Conservation (phyloP, 1,284 basidiomycete genomes). For the Trametes sp. region DNA sequence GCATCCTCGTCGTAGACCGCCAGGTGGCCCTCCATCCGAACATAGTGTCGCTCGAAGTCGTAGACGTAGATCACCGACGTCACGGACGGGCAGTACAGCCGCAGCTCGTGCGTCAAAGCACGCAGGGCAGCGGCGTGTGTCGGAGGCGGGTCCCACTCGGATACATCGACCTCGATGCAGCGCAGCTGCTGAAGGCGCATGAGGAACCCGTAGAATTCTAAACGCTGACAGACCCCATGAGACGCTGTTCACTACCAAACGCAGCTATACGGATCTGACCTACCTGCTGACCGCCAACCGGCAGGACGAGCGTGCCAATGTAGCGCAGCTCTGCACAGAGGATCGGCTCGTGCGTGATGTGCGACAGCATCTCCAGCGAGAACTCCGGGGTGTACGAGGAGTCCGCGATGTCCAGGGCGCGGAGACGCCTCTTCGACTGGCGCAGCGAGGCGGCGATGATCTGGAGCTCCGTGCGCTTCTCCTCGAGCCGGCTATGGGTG, state of each 20-base stretch:
- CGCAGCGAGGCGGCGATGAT: slow-evolving; percentile 54
- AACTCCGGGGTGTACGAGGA: slow-evolving; percentile 61
- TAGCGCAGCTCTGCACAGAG: slow-evolving; percentile 52
- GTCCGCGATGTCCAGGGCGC: slow-evolving; percentile 66
- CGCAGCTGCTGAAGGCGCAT: slow-evolving; percentile 57
- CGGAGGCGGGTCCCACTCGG: slow-evolving; percentile 67
- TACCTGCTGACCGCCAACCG: slow-evolving; percentile 53
- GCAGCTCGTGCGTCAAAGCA: slow-evolving; percentile 63
- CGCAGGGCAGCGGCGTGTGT: slow-evolving; percentile 57
- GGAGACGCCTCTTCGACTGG: slow-evolving; percentile 51
- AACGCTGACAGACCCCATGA: slow-evolving; percentile 49
- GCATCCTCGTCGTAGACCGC: slow-evolving; percentile 52
- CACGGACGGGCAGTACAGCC: slow-evolving; percentile 62
- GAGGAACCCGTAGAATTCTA: slow-evolving; percentile 65
- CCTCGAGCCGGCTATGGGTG: slow-evolving; percentile 54
- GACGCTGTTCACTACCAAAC: slow-evolving; percentile 8
- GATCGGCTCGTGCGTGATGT: slow-evolving; percentile 44
- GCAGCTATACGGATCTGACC: slow-evolving; percentile 38
- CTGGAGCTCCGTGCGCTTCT: slow-evolving; percentile 59
- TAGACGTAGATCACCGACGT: slow-evolving; percentile 62
- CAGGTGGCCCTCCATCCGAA: slow-evolving; percentile 51
- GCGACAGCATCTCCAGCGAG: slow-evolving; percentile 56
- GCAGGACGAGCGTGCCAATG: slow-evolving; percentile 67
- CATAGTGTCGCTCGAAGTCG: slow-evolving; percentile 63
- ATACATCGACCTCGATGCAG: slow-evolving; percentile 67